Evolutionary conservation across 805 yeast genomes (phyloP), one percentile per base, ranked within the genome.

Genomic region (Candida maesae): DNA sequence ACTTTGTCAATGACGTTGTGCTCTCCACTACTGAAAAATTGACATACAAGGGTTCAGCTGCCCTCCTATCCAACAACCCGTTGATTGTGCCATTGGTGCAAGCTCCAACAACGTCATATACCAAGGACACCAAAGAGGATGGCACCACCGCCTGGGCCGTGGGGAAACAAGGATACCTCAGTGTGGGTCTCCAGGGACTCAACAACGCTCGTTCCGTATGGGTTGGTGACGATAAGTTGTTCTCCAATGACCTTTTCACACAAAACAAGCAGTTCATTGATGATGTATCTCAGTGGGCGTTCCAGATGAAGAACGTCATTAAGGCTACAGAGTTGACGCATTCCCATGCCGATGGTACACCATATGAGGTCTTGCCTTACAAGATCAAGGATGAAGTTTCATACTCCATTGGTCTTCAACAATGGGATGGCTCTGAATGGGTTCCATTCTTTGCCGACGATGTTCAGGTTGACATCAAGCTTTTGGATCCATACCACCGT

Each of bases 401-500:
- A 32, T 90, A 76, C 53, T 60, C 67, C 27, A 68, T 76, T 38
- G 67, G 64, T 4, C 38, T 80, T 12, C 61, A 71, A 24, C 64
- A 74, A 54, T 78, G 78, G 76, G 58, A 64, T 35, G 78, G 76
- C 28, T 51, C 57, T n/a, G 36, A 64, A 39, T 93, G 96, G 96
- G 68, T 59, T 12, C 95, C 96, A 23, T 88, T 63, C 59, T 35
- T 47, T n/a, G 59, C 75, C 8, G 72, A 75, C 38, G 84, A 82
- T 45, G 60, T 86, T 41, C 99, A 93, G 66, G 68, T 93, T 42
- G 90, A 88, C 55, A 79, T 89, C 62, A 78, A 76, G 55, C 82
- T 93, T 91, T 75, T 93, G 49, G 98, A 93, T 61, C 99, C 99
- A 32, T 93, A 91, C 68, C 89, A 89, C 59, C 79, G 99, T 58